Evolutionary conservation across 2,329 filamentous ascomycete species (phyloP).

Genomic region (Sporothrix variecibatus): DNA sequence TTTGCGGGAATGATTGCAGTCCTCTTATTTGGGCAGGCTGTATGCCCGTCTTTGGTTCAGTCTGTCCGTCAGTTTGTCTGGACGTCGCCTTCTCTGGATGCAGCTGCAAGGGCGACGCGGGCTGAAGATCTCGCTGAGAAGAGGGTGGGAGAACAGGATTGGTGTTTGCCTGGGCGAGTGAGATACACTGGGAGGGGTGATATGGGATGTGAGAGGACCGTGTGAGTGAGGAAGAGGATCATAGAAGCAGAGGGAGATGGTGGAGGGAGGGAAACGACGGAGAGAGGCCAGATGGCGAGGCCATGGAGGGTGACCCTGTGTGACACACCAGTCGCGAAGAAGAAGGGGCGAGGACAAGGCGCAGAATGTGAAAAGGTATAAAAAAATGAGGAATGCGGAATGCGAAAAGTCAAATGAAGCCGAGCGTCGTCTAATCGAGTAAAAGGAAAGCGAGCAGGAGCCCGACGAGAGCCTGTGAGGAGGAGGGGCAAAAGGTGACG

Average conservation of each 20-base stretch:
- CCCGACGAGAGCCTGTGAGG: not conserved
- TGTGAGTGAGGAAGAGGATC: not conserved
- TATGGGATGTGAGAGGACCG: slow-evolving; percentile 11
- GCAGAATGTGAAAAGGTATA: not conserved
- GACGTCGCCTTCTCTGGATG: slow-evolving; percentile 8
- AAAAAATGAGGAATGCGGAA: not conserved
- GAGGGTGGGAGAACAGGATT: slow-evolving; percentile 26
- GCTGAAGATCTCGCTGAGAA: slow-evolving; percentile 27
- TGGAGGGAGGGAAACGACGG: slow-evolving; percentile 25
- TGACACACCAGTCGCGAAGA: slow-evolving; percentile 28
- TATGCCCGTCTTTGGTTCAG: not conserved
- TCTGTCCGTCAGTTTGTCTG: slow-evolving; percentile 9
- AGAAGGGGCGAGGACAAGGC: not conserved
- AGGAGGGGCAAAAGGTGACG: slow-evolving; percentile 1
- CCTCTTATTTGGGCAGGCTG: not conserved
- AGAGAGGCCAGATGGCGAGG: slow-evolving; percentile 25
- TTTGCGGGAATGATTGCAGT: not conserved
- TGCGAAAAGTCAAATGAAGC: not conserved
- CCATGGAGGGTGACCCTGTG: slow-evolving; percentile 27
- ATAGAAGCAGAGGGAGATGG: not conserved
- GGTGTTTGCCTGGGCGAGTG: slow-evolving; percentile 22
- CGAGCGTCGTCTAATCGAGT: not conserved
- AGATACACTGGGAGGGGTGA: slow-evolving; percentile 14
- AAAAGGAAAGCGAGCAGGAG: not conserved
- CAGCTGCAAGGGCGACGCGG: slow-evolving; percentile 30